Evolutionary conservation across 305 asterid genomes (phyloP), one percentile per base, ranked within the genome.

Genomic region (Rubia balearica): DNA sequence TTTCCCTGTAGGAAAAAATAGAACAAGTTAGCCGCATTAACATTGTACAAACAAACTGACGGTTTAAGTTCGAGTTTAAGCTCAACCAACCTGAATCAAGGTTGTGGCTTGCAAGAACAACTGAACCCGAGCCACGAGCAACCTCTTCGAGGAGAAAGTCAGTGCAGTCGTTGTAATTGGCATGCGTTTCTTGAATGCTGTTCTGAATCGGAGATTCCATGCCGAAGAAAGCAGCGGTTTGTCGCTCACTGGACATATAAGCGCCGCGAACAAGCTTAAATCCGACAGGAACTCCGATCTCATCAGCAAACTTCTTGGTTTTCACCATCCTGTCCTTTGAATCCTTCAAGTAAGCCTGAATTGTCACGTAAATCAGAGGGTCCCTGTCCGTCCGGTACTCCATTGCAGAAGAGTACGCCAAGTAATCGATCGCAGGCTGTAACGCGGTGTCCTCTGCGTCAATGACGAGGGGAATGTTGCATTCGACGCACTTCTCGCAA

Each of bases 261-360:
- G 98, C 98, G 3, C 98, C 97, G 17, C 98, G 80, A 42, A 93
- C 98, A 53, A 93, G 72, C 57, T 93, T 91, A 65, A 93, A 81
- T 17, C 98, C 98, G 21, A 91, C 46, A 0, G 88, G 91, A 4
- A 91, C 76, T 43, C 88, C 81, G 75, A 81, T 69, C 65, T 69
- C 63, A 33, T 81, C 92, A 0, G 97, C 96, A 8, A 87, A 87
- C 62, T 51, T 78, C 76, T 87, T 84, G 0, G 90, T 82, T 8
- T 57, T 64, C 0, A 81, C 75, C 76, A 92, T 62, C 68, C 96
- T 79, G 30, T 86, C 88, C 17, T 75, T 74, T 0, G 97, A 76
- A 68, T 89, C 97, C 38, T 84, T 85, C 51, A 93, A 38, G 48
- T 93, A 93, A 45, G 96, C 82, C 69, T 93, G 98, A 41, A 85